Conservation (phyloP, 805 yeast species). For the Suhomyces faveliae region DNA sequence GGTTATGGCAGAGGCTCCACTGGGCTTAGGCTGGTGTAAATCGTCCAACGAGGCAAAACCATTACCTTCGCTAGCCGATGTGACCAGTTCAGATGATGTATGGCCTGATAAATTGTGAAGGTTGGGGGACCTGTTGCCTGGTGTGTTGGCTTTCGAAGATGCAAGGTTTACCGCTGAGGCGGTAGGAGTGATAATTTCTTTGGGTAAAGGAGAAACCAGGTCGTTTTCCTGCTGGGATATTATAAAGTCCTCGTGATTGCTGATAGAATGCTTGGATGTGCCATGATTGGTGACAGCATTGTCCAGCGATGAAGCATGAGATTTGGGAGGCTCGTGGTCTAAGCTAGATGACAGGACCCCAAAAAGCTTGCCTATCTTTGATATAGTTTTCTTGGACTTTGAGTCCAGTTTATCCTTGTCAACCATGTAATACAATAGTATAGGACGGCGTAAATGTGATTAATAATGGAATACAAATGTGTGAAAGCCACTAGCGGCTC, state of each 20-base stretch:
- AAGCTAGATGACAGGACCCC: conserved; percentile 20
- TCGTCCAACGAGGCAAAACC: conserved; percentile 5
- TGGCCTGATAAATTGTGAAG: conserved; percentile 2
- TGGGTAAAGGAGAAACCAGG: conserved; percentile 12
- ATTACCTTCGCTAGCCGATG: conserved; percentile 7
- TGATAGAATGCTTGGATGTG: not conserved
- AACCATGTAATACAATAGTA: not conserved
- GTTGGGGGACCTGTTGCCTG: conserved; percentile 3
- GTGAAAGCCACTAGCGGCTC: not conserved
- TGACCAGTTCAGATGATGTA: conserved; percentile 9
- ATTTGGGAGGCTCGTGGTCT: not conserved
- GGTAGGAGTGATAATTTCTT: conserved; percentile 3
- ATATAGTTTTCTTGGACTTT: conserved; percentile 22
- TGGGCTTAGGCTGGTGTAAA: conserved; percentile 8
- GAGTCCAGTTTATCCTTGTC: conserved; percentile 12
- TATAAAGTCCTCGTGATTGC: conserved; percentile 5
- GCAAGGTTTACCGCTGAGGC: conserved; percentile 2
- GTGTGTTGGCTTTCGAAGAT: conserved; percentile 9
- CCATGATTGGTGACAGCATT: conserved; percentile 1
- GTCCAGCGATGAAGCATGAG: not conserved
- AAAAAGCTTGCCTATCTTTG: conserved; percentile 25
- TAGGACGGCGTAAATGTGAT: not conserved
- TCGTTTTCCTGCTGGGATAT: conserved; percentile 8
- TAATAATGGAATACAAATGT: not conserved
- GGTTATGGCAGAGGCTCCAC: not conserved